Evolutionary conservation across 2,329 filamentous ascomycete genomes (phyloP).

Genomic region (Ascochyta rabiei): DNA sequence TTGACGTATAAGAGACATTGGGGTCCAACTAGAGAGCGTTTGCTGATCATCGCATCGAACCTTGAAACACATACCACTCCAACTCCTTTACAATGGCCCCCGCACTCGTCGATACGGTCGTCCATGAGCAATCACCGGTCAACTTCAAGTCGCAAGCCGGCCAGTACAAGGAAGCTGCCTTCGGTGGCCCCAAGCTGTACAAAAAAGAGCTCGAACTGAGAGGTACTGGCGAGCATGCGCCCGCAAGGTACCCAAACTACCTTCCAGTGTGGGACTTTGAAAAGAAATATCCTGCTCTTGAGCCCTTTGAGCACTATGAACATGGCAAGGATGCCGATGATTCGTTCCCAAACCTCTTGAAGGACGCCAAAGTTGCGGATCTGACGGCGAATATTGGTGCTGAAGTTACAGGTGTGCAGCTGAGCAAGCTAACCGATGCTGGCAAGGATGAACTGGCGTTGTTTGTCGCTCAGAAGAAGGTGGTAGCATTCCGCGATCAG

Average conservation of each 20-base stretch:
- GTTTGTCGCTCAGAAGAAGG: conserved; percentile 76
- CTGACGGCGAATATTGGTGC: conserved; percentile 77
- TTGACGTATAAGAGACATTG: conserved; percentile 21
- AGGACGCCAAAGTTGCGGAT: conserved; percentile 60
- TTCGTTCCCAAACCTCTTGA: conserved; percentile 70
- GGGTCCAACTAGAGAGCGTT: not conserved
- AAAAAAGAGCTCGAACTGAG: conserved; percentile 60
- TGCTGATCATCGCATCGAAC: conserved; percentile 1
- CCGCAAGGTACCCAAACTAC: conserved; percentile 72
- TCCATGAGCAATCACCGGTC: conserved; percentile 28
- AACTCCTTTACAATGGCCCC: conserved; percentile 47
- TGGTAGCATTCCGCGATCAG: conserved; percentile 76
- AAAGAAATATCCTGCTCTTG: conserved; percentile 64
- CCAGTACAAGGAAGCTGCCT: conserved; percentile 52
- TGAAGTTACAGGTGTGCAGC: conserved; percentile 73
- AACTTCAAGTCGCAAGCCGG: conserved; percentile 44
- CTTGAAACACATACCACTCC: not conserved
- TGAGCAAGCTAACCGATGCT: conserved; percentile 69
- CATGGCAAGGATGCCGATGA: conserved; percentile 77
- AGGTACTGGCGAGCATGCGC: conserved; percentile 59
- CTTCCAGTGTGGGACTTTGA: conserved; percentile 74
- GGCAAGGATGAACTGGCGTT: conserved; percentile 79
- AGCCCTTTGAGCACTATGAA: conserved; percentile 74
- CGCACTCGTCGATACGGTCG: conserved; percentile 48
- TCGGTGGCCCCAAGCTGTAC: conserved; percentile 50